Percentiles rank a stretch among this genome's conserved stretches.
Conservation (phyloP, 331 rosid species). For the Pyracantha coccinea region DNA sequence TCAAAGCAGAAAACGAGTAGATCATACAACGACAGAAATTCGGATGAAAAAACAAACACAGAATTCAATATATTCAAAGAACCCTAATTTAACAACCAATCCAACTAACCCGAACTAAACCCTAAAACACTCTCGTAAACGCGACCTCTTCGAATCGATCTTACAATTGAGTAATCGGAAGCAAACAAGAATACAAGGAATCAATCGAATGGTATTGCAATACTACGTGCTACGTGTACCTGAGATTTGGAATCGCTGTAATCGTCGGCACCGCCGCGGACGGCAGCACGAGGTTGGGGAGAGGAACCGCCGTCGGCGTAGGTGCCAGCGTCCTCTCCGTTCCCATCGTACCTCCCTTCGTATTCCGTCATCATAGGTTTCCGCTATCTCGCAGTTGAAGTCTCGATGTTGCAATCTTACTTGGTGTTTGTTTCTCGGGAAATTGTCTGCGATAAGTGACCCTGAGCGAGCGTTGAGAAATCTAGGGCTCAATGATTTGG, state of each 20-base stretch:
- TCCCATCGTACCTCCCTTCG: constrained; percentile 71
- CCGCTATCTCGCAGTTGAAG: background rate
- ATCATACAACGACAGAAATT: background rate
- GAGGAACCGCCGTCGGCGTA: constrained; percentile 48
- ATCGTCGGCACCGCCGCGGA: constrained; percentile 38
- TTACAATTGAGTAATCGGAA: background rate
- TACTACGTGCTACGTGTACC: constrained; percentile 29
- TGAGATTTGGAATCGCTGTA: constrained; percentile 66
- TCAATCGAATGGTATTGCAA: background rate
- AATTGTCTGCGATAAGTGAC: background rate
- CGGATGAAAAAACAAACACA: background rate
- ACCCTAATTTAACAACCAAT: background rate
- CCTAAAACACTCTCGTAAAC: background rate
- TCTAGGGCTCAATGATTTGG: constrained; percentile 26
- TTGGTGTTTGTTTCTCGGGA: background rate
- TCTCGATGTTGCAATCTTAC: background rate
- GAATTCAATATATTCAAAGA: background rate
- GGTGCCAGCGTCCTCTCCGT: constrained; percentile 45
- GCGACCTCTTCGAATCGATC: background rate
- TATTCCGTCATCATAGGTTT: constrained; percentile 54
- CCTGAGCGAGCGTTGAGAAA: background rate
- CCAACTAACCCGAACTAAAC: background rate
- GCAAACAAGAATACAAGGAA: background rate
- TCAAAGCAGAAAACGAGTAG: background rate
- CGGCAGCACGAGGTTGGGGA: constrained; percentile 50